Conservation (phyloP, 495 filamentous ascomycete genomes). For the Hypoxylon crocopeplum region DNA sequence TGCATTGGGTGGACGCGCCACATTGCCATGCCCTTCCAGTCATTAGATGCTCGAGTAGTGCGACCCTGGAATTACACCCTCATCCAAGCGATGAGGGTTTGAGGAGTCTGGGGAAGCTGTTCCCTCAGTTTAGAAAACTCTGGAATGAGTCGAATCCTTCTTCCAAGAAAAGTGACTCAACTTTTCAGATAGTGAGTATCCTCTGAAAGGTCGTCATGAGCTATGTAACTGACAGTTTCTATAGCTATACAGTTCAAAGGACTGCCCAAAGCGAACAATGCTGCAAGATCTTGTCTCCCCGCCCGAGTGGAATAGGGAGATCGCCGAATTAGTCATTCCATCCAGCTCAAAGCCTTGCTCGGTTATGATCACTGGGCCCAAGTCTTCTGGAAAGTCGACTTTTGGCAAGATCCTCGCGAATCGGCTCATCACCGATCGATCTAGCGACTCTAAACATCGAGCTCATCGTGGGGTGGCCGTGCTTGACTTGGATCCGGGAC, state of each 20-base stretch:
- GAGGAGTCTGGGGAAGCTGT: conserved; percentile 64
- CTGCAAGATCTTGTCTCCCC: conserved; percentile 68
- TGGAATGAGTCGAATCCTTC: conserved; percentile 64
- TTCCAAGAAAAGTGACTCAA: conserved; percentile 23
- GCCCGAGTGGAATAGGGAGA: conserved; percentile 68
- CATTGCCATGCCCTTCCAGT: conserved; percentile 79
- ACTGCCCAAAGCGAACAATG: conserved; percentile 50
- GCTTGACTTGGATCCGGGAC: conserved; percentile 83
- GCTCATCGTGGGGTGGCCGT: conserved; percentile 58
- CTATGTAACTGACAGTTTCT: conserved; percentile 16
- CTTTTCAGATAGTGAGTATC: conserved; percentile 50
- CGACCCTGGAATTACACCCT: conserved; percentile 57
- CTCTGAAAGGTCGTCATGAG: background rate
- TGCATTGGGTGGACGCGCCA: conserved; percentile 73
- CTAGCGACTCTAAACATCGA: conserved; percentile 31
- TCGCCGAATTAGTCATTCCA: conserved; percentile 44
- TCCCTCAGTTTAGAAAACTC: conserved; percentile 73
- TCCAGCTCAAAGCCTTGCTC: conserved; percentile 51
- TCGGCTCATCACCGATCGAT: conserved; percentile 64
- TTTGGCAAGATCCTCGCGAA: conserved; percentile 81
- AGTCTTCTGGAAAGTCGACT: conserved; percentile 86
- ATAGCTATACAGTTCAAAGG: conserved; percentile 56
- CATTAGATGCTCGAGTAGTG: conserved; percentile 62
- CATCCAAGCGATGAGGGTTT: conserved; percentile 63
- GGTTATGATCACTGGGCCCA: conserved; percentile 76